These are phyloP conservation scores for Pleurotus platypus DNA, from an alignment of 768 basidiomycete species.

Conservation along the genomic window DNA sequence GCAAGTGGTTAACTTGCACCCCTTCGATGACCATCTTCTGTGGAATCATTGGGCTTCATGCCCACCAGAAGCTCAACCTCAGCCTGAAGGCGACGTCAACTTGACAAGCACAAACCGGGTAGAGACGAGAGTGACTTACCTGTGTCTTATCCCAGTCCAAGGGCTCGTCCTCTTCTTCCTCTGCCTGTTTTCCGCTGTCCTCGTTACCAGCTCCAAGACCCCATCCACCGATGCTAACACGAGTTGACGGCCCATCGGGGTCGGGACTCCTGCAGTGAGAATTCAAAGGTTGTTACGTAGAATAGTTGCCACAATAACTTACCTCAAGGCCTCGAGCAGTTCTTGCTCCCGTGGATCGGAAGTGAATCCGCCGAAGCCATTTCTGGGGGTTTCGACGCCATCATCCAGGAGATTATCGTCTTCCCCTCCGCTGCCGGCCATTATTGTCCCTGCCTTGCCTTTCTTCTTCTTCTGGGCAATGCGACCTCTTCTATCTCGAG, in stretches of 20 bases:
- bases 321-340: slow-evolving; percentile 54
- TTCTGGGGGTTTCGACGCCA: slow-evolving; percentile 45
- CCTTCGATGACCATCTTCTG: slow-evolving; percentile 8
- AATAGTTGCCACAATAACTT: slow-evolving; percentile 8
- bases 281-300: background rate
- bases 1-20: background rate
- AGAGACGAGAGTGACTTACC: slow-evolving; percentile 27
- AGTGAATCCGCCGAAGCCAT: slow-evolving; percentile 30
- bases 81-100: slow-evolving; percentile 26
- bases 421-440: slow-evolving; percentile 24
- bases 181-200: slow-evolving; percentile 39
- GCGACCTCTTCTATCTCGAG: slow-evolving; percentile 76
- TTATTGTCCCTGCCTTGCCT: slow-evolving; percentile 26
- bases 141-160: slow-evolving; percentile 72
- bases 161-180: slow-evolving; percentile 61
- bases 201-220: slow-evolving; percentile 63
- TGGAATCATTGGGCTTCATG: slow-evolving; percentile 27
- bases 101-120: background rate
- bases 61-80: slow-evolving; percentile 59
- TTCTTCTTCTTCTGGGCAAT: slow-evolving; percentile 51
- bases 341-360: slow-evolving; percentile 43
- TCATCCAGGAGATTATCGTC: slow-evolving; percentile 41
- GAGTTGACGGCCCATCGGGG: slow-evolving; percentile 28
- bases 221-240: slow-evolving; percentile 69
- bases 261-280: slow-evolving; percentile 47